Evolutionary conservation across 2,329 filamentous ascomycete species (phyloP), one percentile per base, ranked within the genome.

Genomic region (Mycosphaerella sp.): DNA sequence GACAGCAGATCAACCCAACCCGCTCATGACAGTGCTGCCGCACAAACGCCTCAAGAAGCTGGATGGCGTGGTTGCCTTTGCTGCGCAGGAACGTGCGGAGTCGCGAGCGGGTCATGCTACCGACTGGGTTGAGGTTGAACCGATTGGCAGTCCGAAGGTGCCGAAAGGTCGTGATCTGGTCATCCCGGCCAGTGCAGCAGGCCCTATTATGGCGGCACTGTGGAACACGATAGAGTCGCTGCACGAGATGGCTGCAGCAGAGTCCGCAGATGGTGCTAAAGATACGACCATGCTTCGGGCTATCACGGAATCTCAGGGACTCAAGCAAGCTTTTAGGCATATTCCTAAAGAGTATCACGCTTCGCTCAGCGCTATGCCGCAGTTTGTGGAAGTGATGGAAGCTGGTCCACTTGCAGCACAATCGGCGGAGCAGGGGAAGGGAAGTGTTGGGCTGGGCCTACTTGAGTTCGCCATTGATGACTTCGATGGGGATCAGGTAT

Each of bases 401-500:
- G 60, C 59, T 1, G 60, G 55, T 18, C 60, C 60, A n/a, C 49
- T 62, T 9, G 53, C 41, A 10, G 54, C 60, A 6, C 57, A 61
- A 21, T 62, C 60, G 25, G 60, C 60, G 5, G 59, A 61, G 36
- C 49, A 56, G 17, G 9, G 25, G 6, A 28, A 37, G 34, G 57
- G 46, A 8, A 39, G 47, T 9, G 13, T 54, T 14, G 59, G 56
- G 1, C 48, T 61, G 43, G 51, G 59, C 25, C 34, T 63, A 44
- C 52, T 58, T n/a, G 61, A 63, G 49, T 62, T 52, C 34, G 59
- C 55, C 2, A 57, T 62, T 35, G 61, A 62, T 27, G 59, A 61
- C 18, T 62, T 62, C 40, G 61, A 63, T 41, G 61, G 61, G 10
- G 55, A 60, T 10, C 61, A 63, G 35, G 59, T 61, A 7, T 62